Evolutionary conservation across 1,284 basidiomycete genomes (phyloP).

Genomic region (Sanghuangporus weigelae): DNA sequence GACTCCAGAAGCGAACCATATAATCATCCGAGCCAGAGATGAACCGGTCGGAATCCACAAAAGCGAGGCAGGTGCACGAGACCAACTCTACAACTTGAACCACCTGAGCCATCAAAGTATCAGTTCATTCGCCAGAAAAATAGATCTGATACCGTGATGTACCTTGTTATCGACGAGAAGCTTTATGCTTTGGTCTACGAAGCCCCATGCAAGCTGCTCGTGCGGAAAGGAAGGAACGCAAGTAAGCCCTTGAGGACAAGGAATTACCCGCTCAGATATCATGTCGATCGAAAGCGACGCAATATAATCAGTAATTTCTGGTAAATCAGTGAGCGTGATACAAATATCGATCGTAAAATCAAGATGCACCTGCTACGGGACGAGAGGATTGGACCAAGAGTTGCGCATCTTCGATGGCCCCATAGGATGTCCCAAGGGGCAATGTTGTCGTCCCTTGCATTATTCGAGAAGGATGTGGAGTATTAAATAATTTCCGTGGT

Average conservation of each 20-base stretch:
- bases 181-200: conserved; percentile 43
- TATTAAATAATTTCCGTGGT: conserved; percentile 82
- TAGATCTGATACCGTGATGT: conserved; percentile 21
- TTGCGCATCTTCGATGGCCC: conserved; percentile 75
- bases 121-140: conserved; percentile 11
- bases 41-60: conserved; percentile 65
- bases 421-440: conserved; percentile 65
- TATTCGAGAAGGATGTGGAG: conserved; percentile 74
- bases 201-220: conserved; percentile 70
- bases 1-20: conserved; percentile 75
- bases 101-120: conserved; percentile 35
- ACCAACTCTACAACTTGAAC: conserved; percentile 73
- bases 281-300: conserved; percentile 51
- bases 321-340: background rate
- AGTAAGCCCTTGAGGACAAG: conserved; percentile 55
- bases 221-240: conserved; percentile 57
- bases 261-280: conserved; percentile 56
- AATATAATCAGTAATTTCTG: conserved; percentile 52
- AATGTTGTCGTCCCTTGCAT: conserved; percentile 66
- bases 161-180: conserved; percentile 61
- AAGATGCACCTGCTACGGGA: conserved; percentile 51
- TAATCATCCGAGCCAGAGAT: conserved; percentile 76
- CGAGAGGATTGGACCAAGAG: conserved; percentile 53
- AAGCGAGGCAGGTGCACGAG: conserved; percentile 69
- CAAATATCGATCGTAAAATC: background rate